These are phyloP conservation scores for Starmera pachycereana DNA, from an alignment of 805 yeast genomes.

Conservation along the genomic window DNA sequence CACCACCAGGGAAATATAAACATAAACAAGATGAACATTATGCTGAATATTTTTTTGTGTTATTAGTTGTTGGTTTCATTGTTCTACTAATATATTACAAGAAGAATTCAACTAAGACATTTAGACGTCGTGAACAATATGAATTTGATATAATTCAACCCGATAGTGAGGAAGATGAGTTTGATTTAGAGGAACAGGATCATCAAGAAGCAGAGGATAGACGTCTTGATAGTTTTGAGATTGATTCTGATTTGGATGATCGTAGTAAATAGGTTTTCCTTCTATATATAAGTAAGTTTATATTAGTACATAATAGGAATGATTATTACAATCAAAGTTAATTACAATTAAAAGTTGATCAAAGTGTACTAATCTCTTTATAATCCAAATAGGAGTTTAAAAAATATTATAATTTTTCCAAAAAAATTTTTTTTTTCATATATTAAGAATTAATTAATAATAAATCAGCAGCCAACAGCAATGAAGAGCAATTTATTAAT, in stretches of 20 bases:
- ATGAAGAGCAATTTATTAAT: too few relatives aligned
- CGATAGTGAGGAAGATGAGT: slow-evolving; percentile 59
- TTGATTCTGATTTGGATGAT: slow-evolving; percentile 1
- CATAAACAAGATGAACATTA: slow-evolving; percentile 33
- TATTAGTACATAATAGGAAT: too few relatives aligned
- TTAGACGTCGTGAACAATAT: slow-evolving; percentile 29
- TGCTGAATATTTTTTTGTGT: slow-evolving; percentile 50
- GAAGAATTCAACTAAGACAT: slow-evolving; percentile 26
- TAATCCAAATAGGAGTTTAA: too few relatives aligned
- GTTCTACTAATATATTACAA: slow-evolving; percentile 33
- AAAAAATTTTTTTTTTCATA: too few relatives aligned
- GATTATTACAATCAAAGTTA: too few relatives aligned
- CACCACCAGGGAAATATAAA: slow-evolving; percentile 24
- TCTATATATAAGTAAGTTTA: too few relatives aligned
- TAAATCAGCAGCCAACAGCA: too few relatives aligned
- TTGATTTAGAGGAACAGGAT: slow-evolving; percentile 68
- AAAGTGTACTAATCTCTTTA: too few relatives aligned
- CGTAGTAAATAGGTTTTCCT: too few relatives aligned
- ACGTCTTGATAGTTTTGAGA: slow-evolving; percentile 1
- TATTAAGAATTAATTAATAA: too few relatives aligned
- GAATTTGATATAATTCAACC: slow-evolving; percentile 23
- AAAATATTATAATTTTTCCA: too few relatives aligned
- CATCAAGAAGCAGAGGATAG: slow-evolving; percentile 24
- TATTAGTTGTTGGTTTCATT: slow-evolving; percentile 50
- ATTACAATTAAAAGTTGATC: too few relatives aligned